Evolutionary conservation across 2,329 filamentous ascomycete genomes (phyloP), one percentile per base, ranked within the genome.

Genomic region (Botrytis porri): DNA sequence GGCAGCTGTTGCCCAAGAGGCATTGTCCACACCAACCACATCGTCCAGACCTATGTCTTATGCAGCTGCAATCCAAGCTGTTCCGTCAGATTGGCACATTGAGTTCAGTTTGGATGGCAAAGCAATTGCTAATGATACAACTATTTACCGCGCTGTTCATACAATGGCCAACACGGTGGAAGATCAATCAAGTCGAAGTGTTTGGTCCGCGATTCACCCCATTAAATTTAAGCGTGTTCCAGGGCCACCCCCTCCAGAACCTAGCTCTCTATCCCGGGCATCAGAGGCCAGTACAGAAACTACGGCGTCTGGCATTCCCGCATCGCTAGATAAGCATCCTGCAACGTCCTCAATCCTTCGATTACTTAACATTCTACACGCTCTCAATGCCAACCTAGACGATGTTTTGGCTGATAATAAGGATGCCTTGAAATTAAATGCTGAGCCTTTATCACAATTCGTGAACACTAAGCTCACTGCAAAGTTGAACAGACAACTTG

Each of bases 381-480:
- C 95, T 70, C 86, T 99, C 76, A 99, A 98, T 79, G 91, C 93
- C 45, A 97, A 98, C 75, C 88, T 98, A 25, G 95, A 98, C 77
- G 95, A 98, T 80, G 92, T 98, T 6, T 82, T 98, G 75, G 88
- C 92, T 3, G 92, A 95, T 75, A 92, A 92, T 78, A 92, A 92
- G 79, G 90, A 90, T 70, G 84, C 88, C 4, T 83, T 92, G 73
- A 90, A 89, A 75, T 85, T 97, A 41, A 93, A 93, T 67, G 87
- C 91, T 1, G 95, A 98, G 82, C 93, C 95, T 0, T 83, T 97
- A 64, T 92, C 95, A 3, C 95, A 98, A 77, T 99, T 99, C 78
- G 96, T 99, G 83, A 99, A 99, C 80, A 98, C 96, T 0, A 99
- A 99, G 82, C 88, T 99, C 54, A 99, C 96, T 0, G 97, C 96